Base-by-base conservation (phyloP, 129 eudicot species). In the Flaveria robusta region DNA sequence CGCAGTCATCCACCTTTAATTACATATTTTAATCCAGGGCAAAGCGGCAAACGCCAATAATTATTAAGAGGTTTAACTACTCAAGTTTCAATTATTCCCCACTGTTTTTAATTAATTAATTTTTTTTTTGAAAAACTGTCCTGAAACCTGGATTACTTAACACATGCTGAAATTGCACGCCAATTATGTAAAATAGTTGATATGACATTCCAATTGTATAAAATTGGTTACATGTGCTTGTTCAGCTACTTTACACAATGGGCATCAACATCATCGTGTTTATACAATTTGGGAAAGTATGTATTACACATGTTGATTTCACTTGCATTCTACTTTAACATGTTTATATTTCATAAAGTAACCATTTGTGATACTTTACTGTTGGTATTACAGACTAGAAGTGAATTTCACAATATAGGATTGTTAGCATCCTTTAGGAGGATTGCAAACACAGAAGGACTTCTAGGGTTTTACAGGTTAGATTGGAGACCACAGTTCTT, bases 381-480 rank as follows among this genome's bases (percentile, higher is more conserved):
- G 16, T 58, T 74, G 34, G 18, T 51, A 13, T 77, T 54, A 75
- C 87, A 94, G 98, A 94, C 98, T 12, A 89, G 98, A 86, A 85
- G 85, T 72, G 97, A 91, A 75, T 94, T 77, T 70, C 92, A 83
- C 49, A 87, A 86, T 77, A 83, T 87, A 58, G 98, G 98, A 77
- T 81, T 94, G 52, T 62, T 83, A 49, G 97, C 93, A 16, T 94
- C 98, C 65, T 91, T 85, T 71, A 68, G 76, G 66, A 89, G 93
- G 83, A 91, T 94, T 79, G 93, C 93, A 56, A 84, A 83, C 72
- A 89, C 93, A 67, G 98, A 94, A 84, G 98, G 98, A 45, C 43
- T 88, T 46, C 76, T 79, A 29, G 98, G 97, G 68, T 91, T 94
- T 80, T 94, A 91, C 86, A 94, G 97, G 98, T 94, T 82, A 26